phyloP scores from a whole-genome alignment of 1,284 basidiomycete genomes.

The Pulchroboletus neoregius region DNA sequence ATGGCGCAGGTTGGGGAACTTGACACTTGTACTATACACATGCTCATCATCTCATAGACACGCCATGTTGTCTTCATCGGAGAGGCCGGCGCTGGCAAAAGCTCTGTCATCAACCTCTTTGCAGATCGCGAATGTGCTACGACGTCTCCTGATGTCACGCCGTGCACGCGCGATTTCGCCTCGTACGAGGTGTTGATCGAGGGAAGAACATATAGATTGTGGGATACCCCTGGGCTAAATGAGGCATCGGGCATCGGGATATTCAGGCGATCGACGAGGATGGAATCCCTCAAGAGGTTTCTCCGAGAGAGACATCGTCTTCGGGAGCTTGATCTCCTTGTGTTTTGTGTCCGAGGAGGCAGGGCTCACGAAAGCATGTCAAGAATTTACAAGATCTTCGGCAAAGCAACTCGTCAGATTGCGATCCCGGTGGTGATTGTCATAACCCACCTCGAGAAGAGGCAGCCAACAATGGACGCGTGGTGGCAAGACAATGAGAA shows the following conservation, averaged over 20 bases:
- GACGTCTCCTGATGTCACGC: conserved; percentile 15
- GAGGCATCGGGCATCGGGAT: conserved; percentile 5
- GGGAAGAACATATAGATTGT: conserved; percentile 16
- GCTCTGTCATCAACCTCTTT: conserved; percentile 30
- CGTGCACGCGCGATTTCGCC: conserved; percentile 19
- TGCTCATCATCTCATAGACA: conserved; percentile 12
- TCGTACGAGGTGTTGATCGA: conserved; percentile 17
- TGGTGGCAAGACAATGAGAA: conserved; percentile 32
- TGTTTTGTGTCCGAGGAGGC: conserved; percentile 17
- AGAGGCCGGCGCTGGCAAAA: conserved; percentile 27
- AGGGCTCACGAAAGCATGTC: conserved; percentile 14
- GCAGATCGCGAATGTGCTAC: conserved; percentile 2
- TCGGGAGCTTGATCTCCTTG: conserved; percentile 22
- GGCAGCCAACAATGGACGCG: conserved; percentile 27
- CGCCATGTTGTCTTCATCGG: conserved; percentile 30
- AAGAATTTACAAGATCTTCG: conserved; percentile 17
- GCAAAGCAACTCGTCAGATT: conserved; percentile 14
- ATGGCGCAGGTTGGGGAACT: conserved; percentile 11
- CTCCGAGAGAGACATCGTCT: conserved; percentile 11
- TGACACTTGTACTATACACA: neutral
- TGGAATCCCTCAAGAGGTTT: conserved; percentile 12
- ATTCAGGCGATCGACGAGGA: conserved; percentile 7
- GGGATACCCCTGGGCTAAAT: conserved; percentile 33
- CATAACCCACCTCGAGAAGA: conserved; percentile 29
- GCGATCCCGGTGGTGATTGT: conserved; percentile 27